Conservation (phyloP, 257 asterid genomes). For the Solanum gandarillasii region DNA sequence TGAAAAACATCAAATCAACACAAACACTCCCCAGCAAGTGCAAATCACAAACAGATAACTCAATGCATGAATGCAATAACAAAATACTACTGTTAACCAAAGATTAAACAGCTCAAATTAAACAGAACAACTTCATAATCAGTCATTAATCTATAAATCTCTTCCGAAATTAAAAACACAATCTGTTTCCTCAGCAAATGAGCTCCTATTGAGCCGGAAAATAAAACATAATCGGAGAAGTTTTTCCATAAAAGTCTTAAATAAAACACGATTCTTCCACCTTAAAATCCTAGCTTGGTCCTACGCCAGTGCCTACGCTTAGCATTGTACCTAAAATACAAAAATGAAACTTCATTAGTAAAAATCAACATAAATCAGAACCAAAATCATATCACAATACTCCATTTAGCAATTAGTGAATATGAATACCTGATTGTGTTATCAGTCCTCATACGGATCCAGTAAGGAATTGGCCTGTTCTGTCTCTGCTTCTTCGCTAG, state of each 20-base stretch:
- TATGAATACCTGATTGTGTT: slow-evolving; percentile 11
- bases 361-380: background rate
- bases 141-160: background rate
- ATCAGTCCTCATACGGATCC: slow-evolving; percentile 20
- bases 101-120: background rate
- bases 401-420: background rate
- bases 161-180: background rate
- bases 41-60: background rate
- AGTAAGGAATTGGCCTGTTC: slow-evolving; percentile 14
- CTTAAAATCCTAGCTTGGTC: slow-evolving; percentile 17
- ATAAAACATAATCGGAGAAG: background rate
- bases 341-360: background rate
- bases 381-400: background rate
- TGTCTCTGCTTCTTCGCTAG: slow-evolving; percentile 17
- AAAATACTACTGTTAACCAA: background rate
- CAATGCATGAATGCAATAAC: background rate
- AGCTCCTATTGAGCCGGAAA: background rate
- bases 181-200: background rate
- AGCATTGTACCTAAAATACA: slow-evolving; percentile 5
- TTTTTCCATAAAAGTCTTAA: background rate
- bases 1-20: background rate
- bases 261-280: background rate
- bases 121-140: background rate
- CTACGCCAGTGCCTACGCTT: slow-evolving; percentile 23
- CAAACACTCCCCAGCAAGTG: background rate